Base-by-base conservation (phyloP, 495 filamentous ascomycete species). In the Daldinia loculata region DNA sequence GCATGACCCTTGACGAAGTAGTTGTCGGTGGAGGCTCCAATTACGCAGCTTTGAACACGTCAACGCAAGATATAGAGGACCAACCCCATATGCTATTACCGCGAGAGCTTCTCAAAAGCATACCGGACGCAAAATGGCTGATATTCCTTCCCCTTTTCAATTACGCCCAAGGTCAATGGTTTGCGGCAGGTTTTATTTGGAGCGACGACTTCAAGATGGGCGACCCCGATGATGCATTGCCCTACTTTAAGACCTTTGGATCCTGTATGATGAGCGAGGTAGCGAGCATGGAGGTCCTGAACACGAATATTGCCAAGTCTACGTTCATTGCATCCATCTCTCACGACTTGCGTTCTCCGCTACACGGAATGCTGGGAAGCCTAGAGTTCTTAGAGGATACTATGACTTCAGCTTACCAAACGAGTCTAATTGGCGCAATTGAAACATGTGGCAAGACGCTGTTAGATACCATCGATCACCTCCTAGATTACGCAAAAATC, bases 401-500 rank as follows among this genome's bases (percentile, higher is more conserved):
- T 0, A 67, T 80, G 17, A 79, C 89, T 4, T 80, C 86, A 38
- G 74, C 78, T 5, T 80, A 83, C 65, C 90, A 92, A 74, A 79
- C 80, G 29, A 89, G 87, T n/a, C 83, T 93, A 45, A 82, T 93
- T 1, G 85, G 91, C 56, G 93, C 91, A 6, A 86, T 95, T 59
- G 88, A 92, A 56, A 87, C 88, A 4, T 95, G 91, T 64, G 90
- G 90, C 0, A 86, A 87, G 59, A 94, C 92, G 0, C 75, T 95
- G 2, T 80, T 96, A 14, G 92, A 95, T 68, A 93, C 91, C 0
- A 90, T 94, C 76, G 90, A 93, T 65, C 90, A 94, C 56, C 67
- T 82, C 0, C 82, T 93, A 1, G 90, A 93, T 69, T 91, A 88
- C 74, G 89, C 87, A 66, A 92, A 91, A 67, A 87, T 92, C 41